Base-by-base conservation (phyloP, 495 filamentous ascomycete species). In the Talaromyces stipitatus region DNA sequence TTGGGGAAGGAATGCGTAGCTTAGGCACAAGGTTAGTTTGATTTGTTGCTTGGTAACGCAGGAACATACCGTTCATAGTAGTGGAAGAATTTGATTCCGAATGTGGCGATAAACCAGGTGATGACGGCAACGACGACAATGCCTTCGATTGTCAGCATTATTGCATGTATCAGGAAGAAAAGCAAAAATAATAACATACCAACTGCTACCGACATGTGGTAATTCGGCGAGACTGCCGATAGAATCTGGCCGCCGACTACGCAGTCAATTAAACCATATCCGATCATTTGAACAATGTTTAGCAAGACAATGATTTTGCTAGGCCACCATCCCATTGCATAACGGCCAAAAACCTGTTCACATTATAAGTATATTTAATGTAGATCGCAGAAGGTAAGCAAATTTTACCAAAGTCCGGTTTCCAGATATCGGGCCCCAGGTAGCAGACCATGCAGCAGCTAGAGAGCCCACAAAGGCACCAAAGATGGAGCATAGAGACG, bases 271-370 rank as follows among this genome's bases (percentile, higher is more conserved):
- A 90, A 67, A 48, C 78, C 75, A 59, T 90, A 92, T 10, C 88
- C 88, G 23, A 89, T 71, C 67, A 89, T 78, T 54, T 88, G 77
- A 38, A 90, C 79, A 14, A 91, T 69, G 59, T 90, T 89, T 54
- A 92, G 71, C 16, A 89, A 56, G 12, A 88, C 85, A 32, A 89
- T 78, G 7, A 91, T 68, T 69, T 90, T 90, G 61, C 81, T 82
- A 1, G 88, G 88, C 83, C 85, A 91, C 82, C 86, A 91, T 28
- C 88, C 88, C 81, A 90, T 90, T 23, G 82, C 79, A 69, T 85
- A 91, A 12, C 87, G 78, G 16, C 84, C 77, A 58, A 89, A 82
- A 9, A 87, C 82, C 79, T 81, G 59, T 10, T 18, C 28, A 2
- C 46, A n/a, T 6, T 32, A 67, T 50, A 66, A 58, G 29, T 45